Evolutionary conservation across 495 filamentous ascomycete genomes (phyloP).

Genomic region (Pyrenula massariospora): DNA sequence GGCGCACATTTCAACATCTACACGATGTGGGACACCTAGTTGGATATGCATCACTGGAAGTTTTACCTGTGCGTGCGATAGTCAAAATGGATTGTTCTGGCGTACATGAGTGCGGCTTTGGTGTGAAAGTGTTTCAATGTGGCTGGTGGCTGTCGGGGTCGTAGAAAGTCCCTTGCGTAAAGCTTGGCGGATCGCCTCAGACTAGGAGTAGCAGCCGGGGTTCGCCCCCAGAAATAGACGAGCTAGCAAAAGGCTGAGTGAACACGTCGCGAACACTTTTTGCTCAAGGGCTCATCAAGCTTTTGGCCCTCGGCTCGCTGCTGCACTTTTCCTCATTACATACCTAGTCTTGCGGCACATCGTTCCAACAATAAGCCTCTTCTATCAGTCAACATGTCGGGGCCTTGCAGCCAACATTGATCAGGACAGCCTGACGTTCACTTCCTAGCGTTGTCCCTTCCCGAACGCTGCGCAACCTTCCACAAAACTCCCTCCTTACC

Average conservation of each 20-base stretch:
- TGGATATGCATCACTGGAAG: too few relatives aligned
- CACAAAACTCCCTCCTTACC: neutral
- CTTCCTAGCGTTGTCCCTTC: neutral
- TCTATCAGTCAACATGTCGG: neutral
- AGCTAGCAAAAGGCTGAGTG: neutral
- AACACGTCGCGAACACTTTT: neutral
- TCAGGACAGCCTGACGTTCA: neutral
- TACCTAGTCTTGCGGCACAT: too few relatives aligned
- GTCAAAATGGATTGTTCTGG: too few relatives aligned
- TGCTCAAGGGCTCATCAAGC: neutral
- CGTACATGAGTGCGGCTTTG: too few relatives aligned
- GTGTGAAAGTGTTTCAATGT: too few relatives aligned
- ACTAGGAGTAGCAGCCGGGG: too few relatives aligned
- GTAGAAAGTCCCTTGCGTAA: neutral
- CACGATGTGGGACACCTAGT: too few relatives aligned
- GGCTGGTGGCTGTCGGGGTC: neutral
- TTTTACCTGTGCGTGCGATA: too few relatives aligned
- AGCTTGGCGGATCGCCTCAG: too few relatives aligned
- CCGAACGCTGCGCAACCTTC: neutral
- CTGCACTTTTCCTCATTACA: neutral
- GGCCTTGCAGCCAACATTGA: neutral
- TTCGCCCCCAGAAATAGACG: neutral
- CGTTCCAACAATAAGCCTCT: neutral
- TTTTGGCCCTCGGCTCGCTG: neutral
- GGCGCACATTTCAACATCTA: neutral